A percentile compares a stretch with the other conserved stretches of the same genome.
phyloP scores from a whole-genome alignment of 306 rosid genomes.

The Hippophae gyantsensis region DNA sequence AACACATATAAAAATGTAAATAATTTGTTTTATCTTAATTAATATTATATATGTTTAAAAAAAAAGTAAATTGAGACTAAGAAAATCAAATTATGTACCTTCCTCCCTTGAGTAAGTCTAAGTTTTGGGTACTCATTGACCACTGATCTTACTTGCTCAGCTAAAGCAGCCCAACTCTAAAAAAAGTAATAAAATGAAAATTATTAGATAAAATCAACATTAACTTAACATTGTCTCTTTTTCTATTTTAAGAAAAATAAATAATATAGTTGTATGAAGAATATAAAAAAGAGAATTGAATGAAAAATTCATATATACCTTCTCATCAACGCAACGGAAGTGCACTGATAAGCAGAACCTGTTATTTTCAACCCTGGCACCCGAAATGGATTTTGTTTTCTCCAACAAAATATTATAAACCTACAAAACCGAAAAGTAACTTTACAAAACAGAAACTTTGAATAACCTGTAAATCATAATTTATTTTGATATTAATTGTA shows the following conservation, averaged over 20 bases:
- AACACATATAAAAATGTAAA: not conserved
- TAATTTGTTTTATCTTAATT: too few relatives aligned
- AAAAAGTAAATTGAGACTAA: too few relatives aligned
- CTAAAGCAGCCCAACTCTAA: constrained; percentile 73
- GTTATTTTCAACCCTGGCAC: constrained; percentile 82
- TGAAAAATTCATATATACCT: constrained; percentile 18
- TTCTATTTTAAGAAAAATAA: not conserved
- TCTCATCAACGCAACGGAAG: constrained; percentile 93
- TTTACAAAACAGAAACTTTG: too few relatives aligned
- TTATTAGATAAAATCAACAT: too few relatives aligned
- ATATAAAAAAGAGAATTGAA: not conserved
- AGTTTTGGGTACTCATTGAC: constrained; percentile 70
- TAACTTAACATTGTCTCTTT: too few relatives aligned
- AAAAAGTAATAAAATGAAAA: not conserved
- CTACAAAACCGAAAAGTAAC: constrained; percentile 16
- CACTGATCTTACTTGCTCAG: constrained; percentile 62
- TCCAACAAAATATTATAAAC: constrained; percentile 53
- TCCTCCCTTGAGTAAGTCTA: constrained; percentile 65
- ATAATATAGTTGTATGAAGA: not conserved
- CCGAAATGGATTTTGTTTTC: constrained; percentile 61
- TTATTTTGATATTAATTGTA: too few relatives aligned
- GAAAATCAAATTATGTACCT: constrained; percentile 22
- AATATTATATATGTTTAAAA: too few relatives aligned
- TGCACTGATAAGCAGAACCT: constrained; percentile 88
- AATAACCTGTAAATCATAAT: too few relatives aligned